Conservation (phyloP, 257 asterid genomes). For the Jacaranda mimosifolia region DNA sequence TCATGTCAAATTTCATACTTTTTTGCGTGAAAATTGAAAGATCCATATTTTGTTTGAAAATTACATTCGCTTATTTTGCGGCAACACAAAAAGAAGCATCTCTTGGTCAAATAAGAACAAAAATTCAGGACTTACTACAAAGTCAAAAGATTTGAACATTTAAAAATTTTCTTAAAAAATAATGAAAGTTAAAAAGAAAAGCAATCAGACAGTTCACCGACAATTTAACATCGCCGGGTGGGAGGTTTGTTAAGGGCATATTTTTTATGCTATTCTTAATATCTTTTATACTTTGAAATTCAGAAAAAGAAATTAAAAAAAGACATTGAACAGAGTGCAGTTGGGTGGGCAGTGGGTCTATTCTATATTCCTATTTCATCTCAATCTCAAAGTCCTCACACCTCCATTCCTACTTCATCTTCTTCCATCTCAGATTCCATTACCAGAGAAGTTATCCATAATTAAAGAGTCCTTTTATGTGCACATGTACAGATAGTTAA, state of each 20-base stretch:
- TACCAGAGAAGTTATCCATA: not conserved
- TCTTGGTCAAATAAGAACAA: not conserved
- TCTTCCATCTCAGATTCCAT: constrained; percentile 33
- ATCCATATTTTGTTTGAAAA: not conserved
- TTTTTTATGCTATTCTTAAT: not conserved
- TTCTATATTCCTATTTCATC: constrained; percentile 34
- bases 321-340: constrained; percentile 46
- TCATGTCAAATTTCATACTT: not conserved
- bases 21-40: not conserved
- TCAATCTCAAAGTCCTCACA: constrained; percentile 58
- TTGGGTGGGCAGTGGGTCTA: constrained; percentile 60
- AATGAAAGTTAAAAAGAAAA: not conserved
- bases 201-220: constrained; percentile 36
- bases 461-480: not conserved
- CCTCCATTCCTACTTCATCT: constrained; percentile 48
- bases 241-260: not conserved
- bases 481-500: not conserved
- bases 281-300: not conserved
- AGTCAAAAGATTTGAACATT: too few species aligned
- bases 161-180: not conserved
- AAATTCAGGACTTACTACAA: not conserved
- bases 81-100: not conserved
- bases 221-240: constrained; percentile 23
- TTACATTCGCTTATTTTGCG: not conserved
- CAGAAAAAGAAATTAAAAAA: not conserved